These are phyloP conservation scores for Oryza glaberrima DNA, from an alignment of 176 grass and related monocot genomes.

Conservation along the genomic window DNA sequence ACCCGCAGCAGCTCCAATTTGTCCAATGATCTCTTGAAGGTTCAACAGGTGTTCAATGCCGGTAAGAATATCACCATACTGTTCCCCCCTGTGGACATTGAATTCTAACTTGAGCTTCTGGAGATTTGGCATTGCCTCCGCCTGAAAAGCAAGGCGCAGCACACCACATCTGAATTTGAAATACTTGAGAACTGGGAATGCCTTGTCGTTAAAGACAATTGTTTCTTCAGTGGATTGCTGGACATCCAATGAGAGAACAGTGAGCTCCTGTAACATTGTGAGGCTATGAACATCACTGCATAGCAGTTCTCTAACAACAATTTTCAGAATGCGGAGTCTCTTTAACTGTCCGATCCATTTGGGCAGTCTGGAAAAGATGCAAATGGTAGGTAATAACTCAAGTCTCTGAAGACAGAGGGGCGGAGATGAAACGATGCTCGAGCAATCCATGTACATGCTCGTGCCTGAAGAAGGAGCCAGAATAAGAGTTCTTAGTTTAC, in stretches of 20 bases:
- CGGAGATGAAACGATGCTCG: neutral
- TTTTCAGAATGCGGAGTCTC: slow-evolving; percentile 11
- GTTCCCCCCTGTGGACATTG: neutral
- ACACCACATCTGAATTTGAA: slow-evolving; percentile 5
- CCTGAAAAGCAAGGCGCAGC: neutral
- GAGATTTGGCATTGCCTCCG: slow-evolving; percentile 5
- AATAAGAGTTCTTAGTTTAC: neutral
- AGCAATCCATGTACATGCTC: neutral
- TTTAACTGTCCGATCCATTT: neutral
- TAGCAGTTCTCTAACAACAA: slow-evolving; percentile 5
- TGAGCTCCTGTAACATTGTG: neutral
- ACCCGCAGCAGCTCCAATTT: no score
- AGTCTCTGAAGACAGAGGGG: neutral
- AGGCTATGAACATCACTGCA: slow-evolving; percentile 8
- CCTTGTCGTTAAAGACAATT: neutral
- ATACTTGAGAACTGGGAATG: slow-evolving; percentile 4
- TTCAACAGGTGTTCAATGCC: neutral
- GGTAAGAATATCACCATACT: neutral
- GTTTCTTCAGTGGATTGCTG: neutral
- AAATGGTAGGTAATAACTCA: slow-evolving; percentile 19
- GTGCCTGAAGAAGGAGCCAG: neutral
- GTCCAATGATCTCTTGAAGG: neutral
- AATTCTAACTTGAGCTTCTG: neutral
- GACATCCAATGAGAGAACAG: neutral
- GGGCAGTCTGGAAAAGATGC: slow-evolving; percentile 25